phyloP scores from a whole-genome alignment of 768 basidiomycete species.

The Cystofilobasidium bisporidii region DNA sequence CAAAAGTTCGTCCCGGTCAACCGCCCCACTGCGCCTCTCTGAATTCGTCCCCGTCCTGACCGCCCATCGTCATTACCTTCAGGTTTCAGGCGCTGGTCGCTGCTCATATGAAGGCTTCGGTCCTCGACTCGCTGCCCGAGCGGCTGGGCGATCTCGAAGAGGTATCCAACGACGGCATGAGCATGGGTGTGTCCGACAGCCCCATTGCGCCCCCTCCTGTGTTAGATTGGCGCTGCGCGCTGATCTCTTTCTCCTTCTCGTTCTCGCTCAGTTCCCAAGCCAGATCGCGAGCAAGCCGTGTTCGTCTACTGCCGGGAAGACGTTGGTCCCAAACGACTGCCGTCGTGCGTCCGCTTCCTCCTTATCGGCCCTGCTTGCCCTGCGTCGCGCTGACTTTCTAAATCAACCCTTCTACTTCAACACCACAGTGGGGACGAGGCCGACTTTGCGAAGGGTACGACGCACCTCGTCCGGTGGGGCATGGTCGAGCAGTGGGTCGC shows the following conservation, averaged over 20 bases:
- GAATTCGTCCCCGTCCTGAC: not conserved
- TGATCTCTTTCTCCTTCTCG: too few species aligned
- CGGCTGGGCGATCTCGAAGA: conserved; percentile 70
- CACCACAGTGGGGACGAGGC: conserved; percentile 59
- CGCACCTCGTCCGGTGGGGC: conserved; percentile 66
- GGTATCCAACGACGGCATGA: conserved; percentile 62
- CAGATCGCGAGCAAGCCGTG: conserved; percentile 65
- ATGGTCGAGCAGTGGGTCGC: conserved; percentile 51
- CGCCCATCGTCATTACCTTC: not conserved
- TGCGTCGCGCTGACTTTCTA: not conserved
- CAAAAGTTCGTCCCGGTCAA: conserved; percentile 48
- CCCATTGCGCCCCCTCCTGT: not conserved
- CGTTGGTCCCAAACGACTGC: conserved; percentile 46
- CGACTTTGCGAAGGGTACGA: conserved; percentile 69
- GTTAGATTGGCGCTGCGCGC: too few species aligned
- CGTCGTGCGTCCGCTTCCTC: conserved; percentile 38
- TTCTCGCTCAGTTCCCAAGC: conserved; percentile 55
- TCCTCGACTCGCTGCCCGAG: conserved; percentile 71
- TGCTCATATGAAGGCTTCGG: conserved; percentile 65
- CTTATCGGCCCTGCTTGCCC: not conserved
- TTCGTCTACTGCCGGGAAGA: conserved; percentile 66
- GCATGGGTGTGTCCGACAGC: conserved; percentile 39
- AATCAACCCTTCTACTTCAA: too few species aligned
- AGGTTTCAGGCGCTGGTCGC: conserved; percentile 71
- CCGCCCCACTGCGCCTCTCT: not conserved